A percentile compares a stretch with the other conserved stretches of the same genome.
phyloP scores from a whole-genome alignment of 2,329 filamentous ascomycete genomes.

The Stagonosporopsis tanaceti region DNA sequence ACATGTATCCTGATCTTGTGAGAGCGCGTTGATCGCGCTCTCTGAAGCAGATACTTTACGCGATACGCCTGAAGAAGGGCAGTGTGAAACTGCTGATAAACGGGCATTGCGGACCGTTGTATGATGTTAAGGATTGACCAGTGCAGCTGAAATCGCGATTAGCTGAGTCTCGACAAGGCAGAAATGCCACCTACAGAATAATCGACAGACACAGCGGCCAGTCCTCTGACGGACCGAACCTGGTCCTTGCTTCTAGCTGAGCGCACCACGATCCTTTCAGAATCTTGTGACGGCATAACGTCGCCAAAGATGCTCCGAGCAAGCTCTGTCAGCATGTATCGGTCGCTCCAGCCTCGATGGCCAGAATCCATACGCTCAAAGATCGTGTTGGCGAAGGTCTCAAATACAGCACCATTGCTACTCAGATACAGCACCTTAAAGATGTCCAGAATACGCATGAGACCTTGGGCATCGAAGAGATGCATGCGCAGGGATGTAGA shows the following conservation, averaged over 20 bases:
- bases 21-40: slow-evolving; percentile 43
- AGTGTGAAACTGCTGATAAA: slow-evolving; percentile 77
- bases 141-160: slow-evolving; percentile 44
- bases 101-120: slow-evolving; percentile 66
- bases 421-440: slow-evolving; percentile 80
- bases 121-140: slow-evolving; percentile 77
- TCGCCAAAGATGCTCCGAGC: slow-evolving; percentile 74
- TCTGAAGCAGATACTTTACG: slow-evolving; percentile 72
- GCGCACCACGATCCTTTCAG: slow-evolving; percentile 69
- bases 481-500: slow-evolving; percentile 70
- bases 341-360: slow-evolving; percentile 75
- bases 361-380: slow-evolving; percentile 77
- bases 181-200: slow-evolving; percentile 68
- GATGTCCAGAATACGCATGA: slow-evolving; percentile 70
- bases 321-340: slow-evolving; percentile 79
- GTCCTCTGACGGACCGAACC: slow-evolving; percentile 66
- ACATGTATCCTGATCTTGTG: slow-evolving; percentile 8
- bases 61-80: slow-evolving; percentile 81
- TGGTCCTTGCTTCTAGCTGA: slow-evolving; percentile 58
- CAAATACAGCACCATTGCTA: slow-evolving; percentile 73
- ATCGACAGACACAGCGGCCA: slow-evolving; percentile 70
- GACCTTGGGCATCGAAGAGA: slow-evolving; percentile 73
- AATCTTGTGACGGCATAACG: slow-evolving; percentile 60
- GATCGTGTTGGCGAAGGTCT: slow-evolving; percentile 71
- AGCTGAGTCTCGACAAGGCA: neutral